Conservation (phyloP, 1,284 basidiomycete genomes). For the Ceratobasidium sp. region DNA sequence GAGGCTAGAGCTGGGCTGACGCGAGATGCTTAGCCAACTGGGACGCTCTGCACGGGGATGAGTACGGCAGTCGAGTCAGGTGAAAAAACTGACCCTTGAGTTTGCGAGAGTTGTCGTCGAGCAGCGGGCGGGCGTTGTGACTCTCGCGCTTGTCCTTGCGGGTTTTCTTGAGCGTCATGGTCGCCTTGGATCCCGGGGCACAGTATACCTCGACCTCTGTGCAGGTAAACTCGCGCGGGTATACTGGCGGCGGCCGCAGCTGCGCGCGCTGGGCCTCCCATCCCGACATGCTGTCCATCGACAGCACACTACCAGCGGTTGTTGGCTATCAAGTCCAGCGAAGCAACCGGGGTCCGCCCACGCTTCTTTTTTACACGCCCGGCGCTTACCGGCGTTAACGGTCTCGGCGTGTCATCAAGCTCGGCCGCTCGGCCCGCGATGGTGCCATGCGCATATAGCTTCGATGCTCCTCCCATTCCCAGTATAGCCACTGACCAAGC, state of each 20-base stretch:
- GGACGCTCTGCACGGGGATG: constrained; percentile 62
- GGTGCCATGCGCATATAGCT: constrained; percentile 37
- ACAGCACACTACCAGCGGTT: neutral
- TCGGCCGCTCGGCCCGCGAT: constrained; percentile 21
- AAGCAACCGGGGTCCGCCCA: neutral
- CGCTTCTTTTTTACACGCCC: neutral
- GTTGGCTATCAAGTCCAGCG: constrained; percentile 4
- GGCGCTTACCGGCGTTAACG: neutral
- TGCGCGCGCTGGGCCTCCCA: constrained; percentile 36
- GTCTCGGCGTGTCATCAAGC: too few relatives aligned
- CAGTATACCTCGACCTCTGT: constrained; percentile 30
- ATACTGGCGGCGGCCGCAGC: constrained; percentile 6
- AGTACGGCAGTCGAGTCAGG: constrained; percentile 11
- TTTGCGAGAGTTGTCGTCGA: constrained; percentile 56
- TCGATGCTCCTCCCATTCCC: too few relatives aligned
- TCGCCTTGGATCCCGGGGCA: constrained; percentile 11
- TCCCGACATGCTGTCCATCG: constrained; percentile 10
- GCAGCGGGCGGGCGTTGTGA: constrained; percentile 2
- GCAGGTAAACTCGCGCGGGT: constrained; percentile 33
- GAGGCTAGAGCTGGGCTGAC: constrained; percentile 51
- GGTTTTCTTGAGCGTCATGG: constrained; percentile 23
- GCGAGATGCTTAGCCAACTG: constrained; percentile 68
- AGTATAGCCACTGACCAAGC: constrained; percentile 30
- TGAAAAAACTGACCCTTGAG: constrained; percentile 61
- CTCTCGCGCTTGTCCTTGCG: constrained; percentile 34